Conservation (phyloP, 768 basidiomycete species). For the Lactarius vividus region DNA sequence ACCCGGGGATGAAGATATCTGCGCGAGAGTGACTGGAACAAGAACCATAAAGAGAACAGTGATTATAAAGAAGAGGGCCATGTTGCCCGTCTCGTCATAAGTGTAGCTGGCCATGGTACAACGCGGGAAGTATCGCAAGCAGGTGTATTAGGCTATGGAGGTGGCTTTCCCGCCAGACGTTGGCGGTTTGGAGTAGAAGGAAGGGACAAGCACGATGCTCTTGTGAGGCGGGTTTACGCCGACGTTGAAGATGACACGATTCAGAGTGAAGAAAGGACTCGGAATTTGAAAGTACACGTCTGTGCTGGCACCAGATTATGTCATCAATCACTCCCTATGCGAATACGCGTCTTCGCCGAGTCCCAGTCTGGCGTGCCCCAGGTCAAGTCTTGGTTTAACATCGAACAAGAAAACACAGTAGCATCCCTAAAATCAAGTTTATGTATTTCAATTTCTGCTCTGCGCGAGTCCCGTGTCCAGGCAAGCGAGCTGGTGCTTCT, state of each 20-base stretch:
- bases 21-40: conserved; percentile 64
- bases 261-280: not conserved
- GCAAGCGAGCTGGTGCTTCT: conserved; percentile 16
- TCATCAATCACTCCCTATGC: conserved; percentile 20
- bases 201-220: not conserved
- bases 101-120: conserved; percentile 70
- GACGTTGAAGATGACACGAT: not conserved
- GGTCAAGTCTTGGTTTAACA: conserved; percentile 27
- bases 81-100: conserved; percentile 82
- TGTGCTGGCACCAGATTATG: conserved; percentile 22
- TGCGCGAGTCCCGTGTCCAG: conserved; percentile 19
- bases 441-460: conserved; percentile 17
- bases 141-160: not conserved
- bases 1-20: conserved; percentile 12
- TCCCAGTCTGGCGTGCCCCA: conserved; percentile 19
- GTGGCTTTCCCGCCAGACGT: not conserved
- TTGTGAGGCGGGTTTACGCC: not conserved
- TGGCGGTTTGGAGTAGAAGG: not conserved
- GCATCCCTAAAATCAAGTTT: conserved; percentile 16
- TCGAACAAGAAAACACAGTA: conserved; percentile 7
- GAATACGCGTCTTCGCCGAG: conserved; percentile 24
- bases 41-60: conserved; percentile 85
- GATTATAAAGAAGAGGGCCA: conserved; percentile 89
- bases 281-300: not conserved
- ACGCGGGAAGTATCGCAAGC: conserved; percentile 16